phyloP scores from a whole-genome alignment of 495 filamentous ascomycete genomes.

The Parmelia sp. region DNA sequence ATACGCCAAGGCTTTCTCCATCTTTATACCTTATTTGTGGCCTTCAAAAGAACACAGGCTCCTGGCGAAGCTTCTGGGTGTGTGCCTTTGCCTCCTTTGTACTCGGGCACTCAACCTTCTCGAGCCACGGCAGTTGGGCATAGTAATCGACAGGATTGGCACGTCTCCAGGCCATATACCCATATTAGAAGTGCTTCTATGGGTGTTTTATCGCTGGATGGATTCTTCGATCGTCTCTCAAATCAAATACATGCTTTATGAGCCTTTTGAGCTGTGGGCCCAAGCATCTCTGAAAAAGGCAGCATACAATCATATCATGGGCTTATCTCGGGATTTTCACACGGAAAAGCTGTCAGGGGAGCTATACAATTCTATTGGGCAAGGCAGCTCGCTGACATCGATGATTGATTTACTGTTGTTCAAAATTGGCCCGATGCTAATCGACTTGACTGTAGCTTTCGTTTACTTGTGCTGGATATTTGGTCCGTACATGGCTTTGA shows the following conservation, averaged over 20 bases:
- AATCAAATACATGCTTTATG: conserved; percentile 54
- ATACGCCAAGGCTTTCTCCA: conserved; percentile 26
- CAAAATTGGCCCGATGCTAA: conserved; percentile 59
- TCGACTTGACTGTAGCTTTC: conserved; percentile 64
- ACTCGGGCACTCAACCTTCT: conserved; percentile 57
- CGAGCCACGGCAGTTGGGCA: conserved; percentile 60
- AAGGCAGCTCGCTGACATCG: conserved; percentile 56
- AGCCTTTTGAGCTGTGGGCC: conserved; percentile 59
- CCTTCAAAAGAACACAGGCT: conserved; percentile 49
- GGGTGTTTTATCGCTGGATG: conserved; percentile 47
- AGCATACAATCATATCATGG: conserved; percentile 71
- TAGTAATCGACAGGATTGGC: conserved; percentile 46
- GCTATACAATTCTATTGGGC: conserved; percentile 58
- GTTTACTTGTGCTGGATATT: conserved; percentile 61
- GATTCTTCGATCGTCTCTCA: conserved; percentile 47
- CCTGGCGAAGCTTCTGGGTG: conserved; percentile 50
- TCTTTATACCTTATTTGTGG: conserved; percentile 63
- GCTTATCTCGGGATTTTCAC: conserved; percentile 73
- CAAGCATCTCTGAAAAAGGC: conserved; percentile 54
- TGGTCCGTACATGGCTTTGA: conserved; percentile 67
- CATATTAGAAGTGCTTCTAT: conserved; percentile 51
- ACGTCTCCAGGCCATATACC: conserved; percentile 34
- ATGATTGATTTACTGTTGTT: conserved; percentile 64
- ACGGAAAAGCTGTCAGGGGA: conserved; percentile 67
- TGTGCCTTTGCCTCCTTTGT: conserved; percentile 55